phyloP scores from a whole-genome alignment of 768 basidiomycete genomes.

The Naganishia kalamii region DNA sequence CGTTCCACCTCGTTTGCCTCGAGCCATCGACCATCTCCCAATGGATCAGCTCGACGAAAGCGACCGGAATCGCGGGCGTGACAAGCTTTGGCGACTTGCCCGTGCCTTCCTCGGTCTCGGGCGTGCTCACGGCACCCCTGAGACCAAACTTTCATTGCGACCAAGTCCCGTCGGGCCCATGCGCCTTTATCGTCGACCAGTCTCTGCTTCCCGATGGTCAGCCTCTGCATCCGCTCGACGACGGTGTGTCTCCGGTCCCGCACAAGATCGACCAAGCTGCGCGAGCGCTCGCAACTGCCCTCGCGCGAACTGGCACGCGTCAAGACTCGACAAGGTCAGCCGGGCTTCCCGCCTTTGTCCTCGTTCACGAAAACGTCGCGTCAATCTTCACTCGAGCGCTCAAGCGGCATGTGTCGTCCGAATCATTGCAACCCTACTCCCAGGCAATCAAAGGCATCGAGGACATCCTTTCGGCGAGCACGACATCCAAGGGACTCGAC shows the following conservation, averaged over 20 bases:
- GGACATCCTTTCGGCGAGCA: background rate
- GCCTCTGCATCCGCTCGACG: conserved; percentile 3
- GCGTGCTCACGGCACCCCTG: background rate
- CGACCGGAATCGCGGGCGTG: background rate
- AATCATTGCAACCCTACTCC: background rate
- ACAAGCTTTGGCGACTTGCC: conserved; percentile 1
- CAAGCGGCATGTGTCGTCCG: background rate
- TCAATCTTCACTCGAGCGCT: background rate
- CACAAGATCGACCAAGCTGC: conserved; percentile 3
- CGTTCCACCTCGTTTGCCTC: conserved; percentile 9
- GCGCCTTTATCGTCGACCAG: conserved; percentile 18
- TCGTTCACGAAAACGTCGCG: conserved; percentile 21
- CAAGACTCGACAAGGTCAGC: background rate
- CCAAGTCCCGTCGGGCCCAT: background rate
- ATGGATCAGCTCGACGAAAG: background rate
- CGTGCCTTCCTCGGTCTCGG: background rate
- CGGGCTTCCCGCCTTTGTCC: conserved; percentile 4
- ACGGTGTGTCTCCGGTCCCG: background rate
- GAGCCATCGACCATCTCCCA: background rate
- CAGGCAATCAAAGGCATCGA: background rate
- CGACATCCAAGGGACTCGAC: conserved; percentile 3
- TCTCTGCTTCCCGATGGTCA: conserved; percentile 8
- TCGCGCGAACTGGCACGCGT: background rate
- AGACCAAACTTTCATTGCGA: background rate
- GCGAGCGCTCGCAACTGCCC: background rate